Evolutionary conservation across 768 basidiomycete species (phyloP), one percentile per base, ranked within the genome.

Genomic region (Leccinum incarnatum): DNA sequence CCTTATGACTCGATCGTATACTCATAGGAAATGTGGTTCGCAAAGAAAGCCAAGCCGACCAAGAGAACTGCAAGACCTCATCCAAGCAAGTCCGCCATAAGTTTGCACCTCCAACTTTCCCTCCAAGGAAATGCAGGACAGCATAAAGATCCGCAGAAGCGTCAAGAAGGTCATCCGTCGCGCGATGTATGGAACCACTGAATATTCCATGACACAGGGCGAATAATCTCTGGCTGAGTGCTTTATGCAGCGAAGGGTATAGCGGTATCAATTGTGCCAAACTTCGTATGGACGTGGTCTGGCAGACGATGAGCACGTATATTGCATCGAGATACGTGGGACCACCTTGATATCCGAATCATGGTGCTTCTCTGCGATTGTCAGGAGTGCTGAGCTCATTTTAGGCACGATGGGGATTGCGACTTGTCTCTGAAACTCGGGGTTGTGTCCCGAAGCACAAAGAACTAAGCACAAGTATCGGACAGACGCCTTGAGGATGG

Each of bases 351-450:
- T 64, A 51, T 86, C 84, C 25, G 65, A 62, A 60, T 85, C 81
- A 4, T 60, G 55, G 49, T 76, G 75, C 60, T 79, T 82, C 51
- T 88, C 85, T 5, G 78, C 79, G 23, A 91, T 69, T 4, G 75
- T 69, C 30, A 89, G 71, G 34, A 93, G 73, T 3, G 83, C 81
- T 45, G 76, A 64, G 27, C 84, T 84, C 69, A 88, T 85, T 74
- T 91, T 93, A 17, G 86, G 79, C 25, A 92, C 78, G 65, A 85
- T 85, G 2, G 93, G 91, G 5, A 79, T 77, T 36, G 82, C 82
- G 4, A 92, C 76, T 71, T 93, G 91, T 67, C 93, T 79, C 68
- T 93, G 89, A 71, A 92, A 93, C 71, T 93, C 92, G 30, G 85
- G 77, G n/a, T 83, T 76, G 68, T 84, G 82, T 23, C 74, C 74